These are phyloP conservation scores for Termitomyces sp. DNA, from an alignment of 768 basidiomycete genomes.

Conservation along the genomic window DNA sequence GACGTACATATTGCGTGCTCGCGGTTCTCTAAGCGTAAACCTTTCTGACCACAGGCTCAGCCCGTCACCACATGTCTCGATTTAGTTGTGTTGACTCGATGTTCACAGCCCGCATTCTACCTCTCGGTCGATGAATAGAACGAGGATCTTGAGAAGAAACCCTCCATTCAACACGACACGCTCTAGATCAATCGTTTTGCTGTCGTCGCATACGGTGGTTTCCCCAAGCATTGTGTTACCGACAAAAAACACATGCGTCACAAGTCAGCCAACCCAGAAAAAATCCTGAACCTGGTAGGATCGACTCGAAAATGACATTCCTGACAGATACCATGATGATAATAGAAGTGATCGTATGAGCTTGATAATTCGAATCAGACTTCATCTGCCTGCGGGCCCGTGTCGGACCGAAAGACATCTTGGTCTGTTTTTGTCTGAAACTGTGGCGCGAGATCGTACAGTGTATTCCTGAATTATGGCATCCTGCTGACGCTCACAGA, in stretches of 20 bases:
- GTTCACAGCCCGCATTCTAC: slow-evolving; percentile 25
- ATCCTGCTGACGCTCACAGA: neutral
- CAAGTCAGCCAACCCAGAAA: neutral
- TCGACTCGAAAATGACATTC: neutral
- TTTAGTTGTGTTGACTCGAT: slow-evolving; percentile 9
- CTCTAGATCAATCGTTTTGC: slow-evolving; percentile 37
- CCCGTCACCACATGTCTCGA: slow-evolving; percentile 4
- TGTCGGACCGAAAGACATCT: neutral
- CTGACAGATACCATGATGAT: neutral
- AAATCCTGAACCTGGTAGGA: neutral
- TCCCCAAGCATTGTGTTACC: slow-evolving; percentile 22
- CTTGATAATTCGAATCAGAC: neutral
- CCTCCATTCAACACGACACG: slow-evolving; percentile 14
- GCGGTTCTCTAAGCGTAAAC: slow-evolving; percentile 19
- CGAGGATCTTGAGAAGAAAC: slow-evolving; percentile 36
- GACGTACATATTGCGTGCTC: neutral
- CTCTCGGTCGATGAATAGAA: slow-evolving; percentile 38
- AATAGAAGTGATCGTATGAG: neutral
- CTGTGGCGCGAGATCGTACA: neutral
- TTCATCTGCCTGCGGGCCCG: neutral
- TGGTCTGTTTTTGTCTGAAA: neutral
- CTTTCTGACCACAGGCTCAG: neutral
- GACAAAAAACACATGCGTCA: neutral
- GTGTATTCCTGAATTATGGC: neutral
- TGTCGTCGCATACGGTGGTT: slow-evolving; percentile 32